Evolutionary conservation across 2,329 filamentous ascomycete genomes (phyloP).

Genomic region (Botrytis porri): DNA sequence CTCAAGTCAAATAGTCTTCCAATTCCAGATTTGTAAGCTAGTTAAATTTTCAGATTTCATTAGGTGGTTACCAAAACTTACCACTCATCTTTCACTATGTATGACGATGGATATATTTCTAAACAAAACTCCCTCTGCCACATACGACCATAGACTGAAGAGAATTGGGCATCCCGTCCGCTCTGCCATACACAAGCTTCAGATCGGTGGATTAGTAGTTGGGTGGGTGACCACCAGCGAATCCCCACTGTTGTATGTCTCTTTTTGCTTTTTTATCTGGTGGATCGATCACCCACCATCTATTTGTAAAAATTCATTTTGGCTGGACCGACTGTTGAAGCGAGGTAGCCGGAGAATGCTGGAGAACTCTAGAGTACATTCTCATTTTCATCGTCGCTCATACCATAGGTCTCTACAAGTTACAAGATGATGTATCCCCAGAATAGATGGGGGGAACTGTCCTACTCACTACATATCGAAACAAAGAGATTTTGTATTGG

Average conservation of each 20-base stretch:
- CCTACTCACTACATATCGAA: not conserved
- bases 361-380: not conserved
- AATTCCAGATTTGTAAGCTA: not conserved
- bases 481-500: not conserved
- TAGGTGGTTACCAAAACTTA: not conserved
- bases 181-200: conserved; percentile 15
- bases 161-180: conserved; percentile 12
- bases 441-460: not conserved
- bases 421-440: not conserved
- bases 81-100: not conserved
- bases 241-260: conserved; percentile 4
- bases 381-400: not conserved
- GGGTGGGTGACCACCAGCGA: conserved; percentile 5
- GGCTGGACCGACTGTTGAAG: not conserved
- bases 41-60: not conserved
- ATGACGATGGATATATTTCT: not conserved
- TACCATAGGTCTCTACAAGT: not conserved
- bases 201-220: conserved; percentile 11
- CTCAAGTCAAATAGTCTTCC: not conserved
- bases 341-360: not conserved
- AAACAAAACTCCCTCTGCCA: accelerated
- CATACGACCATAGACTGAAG: conserved; percentile 11
- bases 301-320: not conserved
- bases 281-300: too few relatives aligned
- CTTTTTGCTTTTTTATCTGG: not conserved